phyloP scores from a whole-genome alignment of 2,329 filamentous ascomycete genomes.

The Dactylellina drechsleri region DNA sequence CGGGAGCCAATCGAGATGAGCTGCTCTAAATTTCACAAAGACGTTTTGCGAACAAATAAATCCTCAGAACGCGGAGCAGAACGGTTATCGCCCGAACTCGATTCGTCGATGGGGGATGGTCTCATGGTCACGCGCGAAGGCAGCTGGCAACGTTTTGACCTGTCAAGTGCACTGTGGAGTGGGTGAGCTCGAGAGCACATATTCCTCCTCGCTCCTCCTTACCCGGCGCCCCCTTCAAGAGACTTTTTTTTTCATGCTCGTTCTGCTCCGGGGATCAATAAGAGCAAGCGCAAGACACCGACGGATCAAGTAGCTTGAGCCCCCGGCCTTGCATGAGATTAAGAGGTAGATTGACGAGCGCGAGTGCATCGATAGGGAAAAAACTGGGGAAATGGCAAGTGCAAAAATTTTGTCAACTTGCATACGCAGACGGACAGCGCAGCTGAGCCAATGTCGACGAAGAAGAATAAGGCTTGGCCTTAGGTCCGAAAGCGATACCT shows the following conservation, averaged over 20 bases:
- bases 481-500: constrained; percentile 32
- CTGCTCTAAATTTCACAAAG: neutral
- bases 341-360: constrained; percentile 45
- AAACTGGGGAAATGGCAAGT: constrained; percentile 49
- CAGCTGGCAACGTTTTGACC: constrained; percentile 45
- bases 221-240: constrained; percentile 24
- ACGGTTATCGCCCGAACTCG: constrained; percentile 42
- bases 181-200: constrained; percentile 49
- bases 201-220: constrained; percentile 22
- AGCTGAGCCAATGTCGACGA: constrained; percentile 13
- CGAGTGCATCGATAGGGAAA: constrained; percentile 50
- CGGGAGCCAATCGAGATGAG: constrained; percentile 32
- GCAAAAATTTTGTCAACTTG: constrained; percentile 33
- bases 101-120: constrained; percentile 39
- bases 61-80: constrained; percentile 46
- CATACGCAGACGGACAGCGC: constrained; percentile 31
- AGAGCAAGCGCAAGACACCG: constrained; percentile 6
- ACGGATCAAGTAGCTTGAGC: constrained; percentile 50
- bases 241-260: constrained; percentile 4
- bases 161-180: constrained; percentile 48
- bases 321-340: constrained; percentile 47
- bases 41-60: constrained; percentile 33
- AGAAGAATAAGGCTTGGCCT: too few relatives aligned
- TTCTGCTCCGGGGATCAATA: constrained; percentile 30
- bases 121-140: constrained; percentile 52